Base-by-base conservation (phyloP, 768 basidiomycete species). In the Leccinum longicurvipes region DNA sequence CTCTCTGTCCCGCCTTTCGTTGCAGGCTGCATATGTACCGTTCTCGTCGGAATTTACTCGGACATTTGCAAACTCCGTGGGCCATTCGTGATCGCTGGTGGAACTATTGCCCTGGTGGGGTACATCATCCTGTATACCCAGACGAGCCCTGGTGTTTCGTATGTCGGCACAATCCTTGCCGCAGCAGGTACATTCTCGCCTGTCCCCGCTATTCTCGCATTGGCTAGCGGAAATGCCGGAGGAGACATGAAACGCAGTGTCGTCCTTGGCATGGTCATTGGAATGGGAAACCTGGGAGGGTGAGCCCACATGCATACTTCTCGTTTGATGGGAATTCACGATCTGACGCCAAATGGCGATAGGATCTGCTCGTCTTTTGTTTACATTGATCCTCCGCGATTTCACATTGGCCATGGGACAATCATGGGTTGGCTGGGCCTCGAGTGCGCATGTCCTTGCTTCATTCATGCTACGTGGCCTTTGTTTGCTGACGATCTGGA, bases 231-330 rank as follows among this genome's bases (percentile, higher is more conserved):
- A 6, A 81, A 82, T 51, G 77, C 80, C 0, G 83, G 83, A 23
- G 82, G 84, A 19, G 82, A 82, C 60, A 58, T 79, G 47, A 79
- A 80, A 61, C 74, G 77, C 53, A 83, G 75, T 15, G 74, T 83
- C 14, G 73, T 75, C 15, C 56, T 84, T 27, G 84, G 79, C 5
- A 75, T 81, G 72, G 76, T 83, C 14, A 77, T 80, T 47, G 81
- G 81, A 24, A 36, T 80, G 12, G 82, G 79, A 17, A 85, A 85
- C 55, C 66, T 84, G 11, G 82, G 82, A 58, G 82, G 81, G 62
- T 78, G 51, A 55, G 69, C 47, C 1, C 23, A 19, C 69, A n/a
- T 73, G 17, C 4, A 39, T 11, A 39, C 19, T 39, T 72, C 32
- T 12, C 5, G 19, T 52, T 24, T 21, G 23, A 10, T 41, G 4